Conservation (phyloP, 805 yeast genomes). For the Priceomyces fermenticarens region DNA sequence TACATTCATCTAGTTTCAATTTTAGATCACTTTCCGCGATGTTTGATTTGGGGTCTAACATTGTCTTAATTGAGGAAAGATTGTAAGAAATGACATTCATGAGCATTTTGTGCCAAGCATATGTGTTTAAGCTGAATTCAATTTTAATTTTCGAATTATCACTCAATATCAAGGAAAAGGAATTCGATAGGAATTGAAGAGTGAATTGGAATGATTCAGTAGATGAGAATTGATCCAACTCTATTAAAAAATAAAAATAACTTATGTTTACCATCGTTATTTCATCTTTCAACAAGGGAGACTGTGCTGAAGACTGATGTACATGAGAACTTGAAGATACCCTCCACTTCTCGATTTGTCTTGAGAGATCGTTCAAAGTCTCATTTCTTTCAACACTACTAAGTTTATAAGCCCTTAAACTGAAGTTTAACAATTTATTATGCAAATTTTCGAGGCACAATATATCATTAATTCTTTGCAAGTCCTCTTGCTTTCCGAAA, state of each 20-base stretch:
- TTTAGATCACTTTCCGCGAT: slow-evolving; percentile 12
- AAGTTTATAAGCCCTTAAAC: slow-evolving; percentile 5
- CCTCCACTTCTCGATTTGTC: slow-evolving; percentile 37
- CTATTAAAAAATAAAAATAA: slow-evolving; percentile 38
- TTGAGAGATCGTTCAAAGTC: slow-evolving; percentile 18
- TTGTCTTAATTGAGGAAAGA: slow-evolving; percentile 17
- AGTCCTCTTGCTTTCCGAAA: slow-evolving; percentile 20
- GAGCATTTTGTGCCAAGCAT: slow-evolving; percentile 34
- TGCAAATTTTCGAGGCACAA: slow-evolving; percentile 23
- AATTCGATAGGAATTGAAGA: slow-evolving; percentile 38
- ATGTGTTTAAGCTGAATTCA: slow-evolving; percentile 17
- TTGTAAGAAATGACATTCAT: slow-evolving; percentile 35
- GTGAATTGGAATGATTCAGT: slow-evolving; percentile 40
- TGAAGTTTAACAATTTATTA: slow-evolving; percentile 19
- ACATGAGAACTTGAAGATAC: slow-evolving; percentile 24
- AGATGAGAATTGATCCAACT: slow-evolving; percentile 37
- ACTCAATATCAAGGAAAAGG: slow-evolving; percentile 32
- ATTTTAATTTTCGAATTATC: slow-evolving; percentile 14
- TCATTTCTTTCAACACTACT: neutral
- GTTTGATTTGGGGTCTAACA: slow-evolving; percentile 10
- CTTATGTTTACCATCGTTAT: slow-evolving; percentile 34
- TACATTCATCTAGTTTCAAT: slow-evolving; percentile 28
- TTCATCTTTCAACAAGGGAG: slow-evolving; percentile 28
- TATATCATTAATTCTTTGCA: slow-evolving; percentile 17
- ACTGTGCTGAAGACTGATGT: slow-evolving; percentile 23